Percentiles rank a stretch among this genome's conserved stretches.
Evolutionary conservation across 345 rosid species (phyloP).

Genomic region (Physaria fendleri): DNA sequence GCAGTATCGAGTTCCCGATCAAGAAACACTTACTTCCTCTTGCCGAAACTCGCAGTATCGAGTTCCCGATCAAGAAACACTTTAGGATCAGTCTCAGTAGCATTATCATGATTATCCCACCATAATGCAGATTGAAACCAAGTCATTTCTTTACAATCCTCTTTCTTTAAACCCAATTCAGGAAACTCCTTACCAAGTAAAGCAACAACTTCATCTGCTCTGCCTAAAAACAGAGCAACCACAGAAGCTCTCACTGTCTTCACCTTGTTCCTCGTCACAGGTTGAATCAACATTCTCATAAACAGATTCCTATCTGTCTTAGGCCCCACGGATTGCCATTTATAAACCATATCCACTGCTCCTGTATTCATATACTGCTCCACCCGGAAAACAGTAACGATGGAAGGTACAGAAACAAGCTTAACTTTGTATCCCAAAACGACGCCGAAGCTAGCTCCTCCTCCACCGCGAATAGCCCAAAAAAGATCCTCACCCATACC

Average conservation of each 20-base stretch:
- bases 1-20: conserved; percentile 31
- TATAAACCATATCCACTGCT: conserved; percentile 34
- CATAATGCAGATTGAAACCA: conserved; percentile 57
- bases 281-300: conserved; percentile 66
- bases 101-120: conserved; percentile 37
- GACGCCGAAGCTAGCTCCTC: conserved; percentile 55
- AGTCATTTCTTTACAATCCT: conserved; percentile 42
- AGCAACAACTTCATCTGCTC: conserved; percentile 31
- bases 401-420: conserved; percentile 45
- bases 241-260: conserved; percentile 39
- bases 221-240: conserved; percentile 39
- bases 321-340: conserved; percentile 55
- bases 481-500: conserved; percentile 60
- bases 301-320: conserved; percentile 39
- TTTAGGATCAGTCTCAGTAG: conserved; percentile 21
- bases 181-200: conserved; percentile 42
- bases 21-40: too few species aligned
- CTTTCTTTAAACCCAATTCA: conserved; percentile 37
- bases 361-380: conserved; percentile 31
- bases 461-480: conserved; percentile 62
- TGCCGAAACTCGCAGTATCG: too few species aligned
- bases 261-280: conserved; percentile 26
- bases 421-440: conserved; percentile 43
- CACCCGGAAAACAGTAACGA: conserved; percentile 45
- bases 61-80: too few species aligned